These are phyloP conservation scores for Teunomyces barrocoloradensis DNA, from an alignment of 805 yeast species.

Conservation along the genomic window DNA sequence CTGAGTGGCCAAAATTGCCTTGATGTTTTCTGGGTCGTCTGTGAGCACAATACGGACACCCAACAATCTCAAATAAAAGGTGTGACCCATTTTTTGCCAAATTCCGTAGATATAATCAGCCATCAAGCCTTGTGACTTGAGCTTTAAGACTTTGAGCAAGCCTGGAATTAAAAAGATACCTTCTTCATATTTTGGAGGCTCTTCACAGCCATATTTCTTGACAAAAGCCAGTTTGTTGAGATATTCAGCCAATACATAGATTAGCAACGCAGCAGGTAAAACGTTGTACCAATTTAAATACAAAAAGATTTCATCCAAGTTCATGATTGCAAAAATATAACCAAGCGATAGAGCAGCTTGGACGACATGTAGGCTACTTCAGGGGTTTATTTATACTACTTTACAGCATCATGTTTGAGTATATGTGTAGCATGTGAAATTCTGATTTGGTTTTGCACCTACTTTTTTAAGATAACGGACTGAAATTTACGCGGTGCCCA, in stretches of 20 bases:
- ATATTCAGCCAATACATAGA: conserved; percentile 6
- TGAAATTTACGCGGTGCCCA: neutral
- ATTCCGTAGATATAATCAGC: conserved; percentile 17
- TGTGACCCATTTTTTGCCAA: conserved; percentile 6
- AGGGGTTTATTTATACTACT: neutral
- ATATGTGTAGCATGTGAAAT: neutral
- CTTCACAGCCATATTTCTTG: conserved; percentile 12
- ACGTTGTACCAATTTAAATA: conserved; percentile 11
- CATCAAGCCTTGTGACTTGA: conserved; percentile 22
- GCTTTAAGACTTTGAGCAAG: conserved; percentile 13
- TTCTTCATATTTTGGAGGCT: conserved; percentile 5
- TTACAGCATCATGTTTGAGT: neutral
- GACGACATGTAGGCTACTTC: neutral
- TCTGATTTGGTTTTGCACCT: neutral
- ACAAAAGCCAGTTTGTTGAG: conserved; percentile 6
- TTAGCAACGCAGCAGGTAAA: conserved; percentile 7
- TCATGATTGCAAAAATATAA: neutral
- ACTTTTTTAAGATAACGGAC: neutral
- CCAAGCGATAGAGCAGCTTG: neutral
- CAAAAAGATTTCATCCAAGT: neutral
- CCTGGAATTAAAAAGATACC: conserved; percentile 9
- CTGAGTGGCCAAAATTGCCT: conserved; percentile 28
- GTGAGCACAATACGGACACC: conserved; percentile 21
- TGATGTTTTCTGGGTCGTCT: conserved; percentile 22
- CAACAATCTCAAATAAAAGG: conserved; percentile 8